Evolutionary conservation across 2,329 filamentous ascomycete genomes (phyloP).

Genomic region (Colletotrichum navitas): DNA sequence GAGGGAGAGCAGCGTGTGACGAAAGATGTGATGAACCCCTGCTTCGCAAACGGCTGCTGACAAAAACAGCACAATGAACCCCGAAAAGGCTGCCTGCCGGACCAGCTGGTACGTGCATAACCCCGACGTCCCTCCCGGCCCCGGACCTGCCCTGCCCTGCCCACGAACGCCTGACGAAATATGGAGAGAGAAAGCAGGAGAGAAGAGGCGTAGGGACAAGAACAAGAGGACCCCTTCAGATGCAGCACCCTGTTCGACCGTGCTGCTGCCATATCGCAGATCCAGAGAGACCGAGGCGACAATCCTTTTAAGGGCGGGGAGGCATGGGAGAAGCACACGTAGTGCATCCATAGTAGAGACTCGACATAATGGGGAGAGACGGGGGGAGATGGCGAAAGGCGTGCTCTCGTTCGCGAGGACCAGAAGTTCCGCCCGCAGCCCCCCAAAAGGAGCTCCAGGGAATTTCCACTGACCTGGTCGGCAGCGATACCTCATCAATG

Average conservation of each 20-base stretch:
- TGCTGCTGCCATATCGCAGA: not conserved
- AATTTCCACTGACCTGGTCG: not conserved
- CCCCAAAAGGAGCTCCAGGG: conserved; percentile 1
- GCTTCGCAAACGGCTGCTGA: conserved; percentile 14
- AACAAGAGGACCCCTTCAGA: not conserved
- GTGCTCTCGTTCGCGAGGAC: conserved; percentile 14
- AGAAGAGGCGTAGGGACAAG: not conserved
- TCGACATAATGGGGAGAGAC: not conserved
- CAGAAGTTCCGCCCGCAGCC: conserved; percentile 26
- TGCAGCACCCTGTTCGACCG: not conserved
- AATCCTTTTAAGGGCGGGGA: not conserved
- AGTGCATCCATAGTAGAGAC: not conserved
- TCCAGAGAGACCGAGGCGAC: not conserved
- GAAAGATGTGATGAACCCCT: conserved; percentile 30
- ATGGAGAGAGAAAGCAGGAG: not conserved
- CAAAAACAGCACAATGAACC: conserved; percentile 5
- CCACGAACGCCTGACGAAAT: not conserved
- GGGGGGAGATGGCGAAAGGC: not conserved
- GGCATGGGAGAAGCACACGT: not conserved
- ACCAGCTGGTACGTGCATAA: conserved; percentile 33
- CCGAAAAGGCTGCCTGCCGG: conserved; percentile 28
- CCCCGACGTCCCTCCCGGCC: conserved; percentile 10
- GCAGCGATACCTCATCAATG: conserved; percentile 39
- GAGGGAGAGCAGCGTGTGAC: conserved; percentile 22
- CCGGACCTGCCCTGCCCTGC: not conserved